Evolutionary conservation across 768 basidiomycete genomes (phyloP), one percentile per base, ranked within the genome.

Genomic region (Hemileccinum rubropunctum): DNA sequence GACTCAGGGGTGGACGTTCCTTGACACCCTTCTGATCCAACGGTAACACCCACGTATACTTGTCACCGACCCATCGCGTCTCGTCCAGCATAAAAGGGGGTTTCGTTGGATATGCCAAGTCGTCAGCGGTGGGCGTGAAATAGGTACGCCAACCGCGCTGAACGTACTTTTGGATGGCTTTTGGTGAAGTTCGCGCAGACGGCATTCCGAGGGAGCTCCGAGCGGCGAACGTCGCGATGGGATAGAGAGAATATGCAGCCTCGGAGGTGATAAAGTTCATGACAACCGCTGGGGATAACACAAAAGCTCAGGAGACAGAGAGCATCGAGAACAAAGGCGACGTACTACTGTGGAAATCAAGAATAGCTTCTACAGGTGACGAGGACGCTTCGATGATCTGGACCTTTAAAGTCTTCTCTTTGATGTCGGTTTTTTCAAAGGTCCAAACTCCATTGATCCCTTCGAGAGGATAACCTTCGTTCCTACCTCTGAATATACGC

Each of bases 261-360:
- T 71, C 62, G 54, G 67, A 67, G 0, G 72, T 65, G 42, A 78
- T 73, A 3, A 76, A 45, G 52, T 77, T 78, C 72, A 77, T 35
- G 9, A 53, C 47, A 18, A 23, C 34, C 8, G 50, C 50, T 51
- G 34, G 3, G 14, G 10, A 7, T 8, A 13, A 17, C 3, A 30
- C 6, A 23, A 10, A 11, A 12, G 12, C 1, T 34, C n/a, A 40
- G 14, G 30, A 39, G 20, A 8, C 7, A 27, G 4, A n/a, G 4
- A 4, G 2, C 1, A 33, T 11, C 18, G 46, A 17, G 36, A 35
- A 5, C 14, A 23, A 17, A 15, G 23, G 26, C 0, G 12, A 62
- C 76, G 23, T 35, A 80, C 78, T 77, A 0, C 73, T 76, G 48
- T 80, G 79, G 46, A 79, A 80, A 7, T 57, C 56, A 1, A 80